Conservation (phyloP, 345 rosid genomes). For the Euphorbia tirucalli region DNA sequence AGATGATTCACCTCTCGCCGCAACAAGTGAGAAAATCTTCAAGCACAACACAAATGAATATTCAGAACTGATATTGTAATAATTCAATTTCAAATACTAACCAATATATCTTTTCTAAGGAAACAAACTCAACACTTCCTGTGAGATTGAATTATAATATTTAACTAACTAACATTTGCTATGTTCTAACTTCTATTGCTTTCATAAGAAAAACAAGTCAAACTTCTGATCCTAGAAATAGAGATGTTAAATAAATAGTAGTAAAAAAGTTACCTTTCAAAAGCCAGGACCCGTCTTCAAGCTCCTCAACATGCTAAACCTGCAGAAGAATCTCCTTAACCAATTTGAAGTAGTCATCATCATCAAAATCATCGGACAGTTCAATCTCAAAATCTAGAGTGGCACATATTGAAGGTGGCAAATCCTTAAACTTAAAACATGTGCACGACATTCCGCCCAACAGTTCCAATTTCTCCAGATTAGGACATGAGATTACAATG, state of each 20-base stretch:
- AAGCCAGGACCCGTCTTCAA: neutral
- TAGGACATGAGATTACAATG: neutral
- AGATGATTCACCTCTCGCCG: neutral
- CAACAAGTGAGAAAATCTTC: neutral
- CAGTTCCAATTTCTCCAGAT: neutral
- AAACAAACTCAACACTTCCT: no score
- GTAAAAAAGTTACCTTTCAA: neutral
- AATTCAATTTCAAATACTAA: no score
- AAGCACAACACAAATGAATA: neutral
- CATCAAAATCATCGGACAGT: neutral
- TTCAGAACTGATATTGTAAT: no score
- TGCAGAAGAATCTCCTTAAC: slow-evolving; percentile 1
- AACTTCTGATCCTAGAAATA: neutral
- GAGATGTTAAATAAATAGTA: neutral
- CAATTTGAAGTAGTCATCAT: neutral
- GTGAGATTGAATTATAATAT: no score
- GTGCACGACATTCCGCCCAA: neutral
- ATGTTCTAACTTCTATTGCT: no score
- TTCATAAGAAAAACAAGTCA: neutral
- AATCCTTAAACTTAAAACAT: neutral
- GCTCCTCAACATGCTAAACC: neutral
- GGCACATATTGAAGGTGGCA: neutral
- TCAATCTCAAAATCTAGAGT: neutral
- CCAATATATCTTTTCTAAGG: no score
- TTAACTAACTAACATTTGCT: no score